phyloP scores from a whole-genome alignment of 768 basidiomycete species.

The Boletus fagicola region DNA sequence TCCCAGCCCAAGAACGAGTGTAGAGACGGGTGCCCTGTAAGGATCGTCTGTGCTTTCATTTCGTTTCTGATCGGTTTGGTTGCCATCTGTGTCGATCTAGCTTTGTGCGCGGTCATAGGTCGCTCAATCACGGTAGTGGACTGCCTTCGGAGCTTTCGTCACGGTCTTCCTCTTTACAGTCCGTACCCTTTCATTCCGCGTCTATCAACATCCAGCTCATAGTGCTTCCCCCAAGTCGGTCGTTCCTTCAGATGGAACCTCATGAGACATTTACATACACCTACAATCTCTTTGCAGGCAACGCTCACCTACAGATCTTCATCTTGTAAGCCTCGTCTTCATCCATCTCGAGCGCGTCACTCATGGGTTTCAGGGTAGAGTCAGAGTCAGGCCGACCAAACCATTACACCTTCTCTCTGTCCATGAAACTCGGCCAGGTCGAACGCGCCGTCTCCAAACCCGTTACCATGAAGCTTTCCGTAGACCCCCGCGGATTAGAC shows the following conservation, averaged over 20 bases:
- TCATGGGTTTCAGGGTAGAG: slow-evolving; percentile 30
- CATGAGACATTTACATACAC: slow-evolving; percentile 38
- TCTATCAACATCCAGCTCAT: slow-evolving; percentile 11
- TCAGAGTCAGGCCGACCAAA: slow-evolving; percentile 24
- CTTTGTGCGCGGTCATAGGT: slow-evolving; percentile 2
- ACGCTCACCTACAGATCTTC: slow-evolving; percentile 46
- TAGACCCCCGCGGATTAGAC: slow-evolving; percentile 55
- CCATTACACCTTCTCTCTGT: slow-evolving; percentile 52
- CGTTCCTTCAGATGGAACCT: slow-evolving; percentile 26
- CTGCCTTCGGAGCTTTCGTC: slow-evolving; percentile 10
- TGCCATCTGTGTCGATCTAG: neutral
- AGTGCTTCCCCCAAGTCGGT: slow-evolving; percentile 10
- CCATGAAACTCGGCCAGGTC: slow-evolving; percentile 52
- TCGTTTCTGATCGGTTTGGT: neutral
- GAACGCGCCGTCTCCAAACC: slow-evolving; percentile 55
- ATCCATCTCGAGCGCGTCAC: neutral
- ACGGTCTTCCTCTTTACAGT: slow-evolving; percentile 1
- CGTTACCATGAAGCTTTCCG: slow-evolving; percentile 41
- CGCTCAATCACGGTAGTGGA: neutral
- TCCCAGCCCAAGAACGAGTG: neutral
- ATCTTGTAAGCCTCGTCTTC: slow-evolving; percentile 44
- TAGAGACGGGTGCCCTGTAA: slow-evolving; percentile 3
- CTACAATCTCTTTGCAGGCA: slow-evolving; percentile 45
- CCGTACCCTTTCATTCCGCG: slow-evolving; percentile 6
- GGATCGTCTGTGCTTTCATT: neutral